phyloP scores from a whole-genome alignment of 345 rosid genomes.

The Hypericum perforatum region DNA sequence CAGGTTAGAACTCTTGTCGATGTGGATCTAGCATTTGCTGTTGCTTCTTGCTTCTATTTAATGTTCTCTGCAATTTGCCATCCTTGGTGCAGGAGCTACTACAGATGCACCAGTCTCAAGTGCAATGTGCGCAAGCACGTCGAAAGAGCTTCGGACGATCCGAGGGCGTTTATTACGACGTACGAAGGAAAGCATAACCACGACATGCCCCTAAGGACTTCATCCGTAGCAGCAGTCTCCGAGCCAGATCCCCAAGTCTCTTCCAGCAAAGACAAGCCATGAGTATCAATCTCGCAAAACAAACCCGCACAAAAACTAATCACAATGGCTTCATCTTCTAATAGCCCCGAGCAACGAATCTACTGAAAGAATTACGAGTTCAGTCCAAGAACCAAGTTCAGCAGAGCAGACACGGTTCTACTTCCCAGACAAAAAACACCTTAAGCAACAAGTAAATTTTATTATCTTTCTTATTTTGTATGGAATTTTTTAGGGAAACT shows the following conservation, averaged over 20 bases:
- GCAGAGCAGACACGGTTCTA: too few species aligned
- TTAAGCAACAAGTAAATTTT: too few species aligned
- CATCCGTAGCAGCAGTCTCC: slow-evolving; percentile 14
- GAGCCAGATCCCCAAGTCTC: slow-evolving; percentile 23
- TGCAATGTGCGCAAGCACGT: slow-evolving; percentile 91
- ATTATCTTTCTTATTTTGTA: too few species aligned
- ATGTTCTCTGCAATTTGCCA: neutral
- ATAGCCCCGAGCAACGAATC: too few species aligned
- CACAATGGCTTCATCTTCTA: too few species aligned
- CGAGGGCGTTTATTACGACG: slow-evolving; percentile 77
- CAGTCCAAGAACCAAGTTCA: too few species aligned
- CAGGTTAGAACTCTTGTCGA: slow-evolving; percentile 29
- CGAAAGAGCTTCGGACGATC: slow-evolving; percentile 85
- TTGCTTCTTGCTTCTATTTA: too few species aligned
- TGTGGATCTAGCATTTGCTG: too few species aligned
- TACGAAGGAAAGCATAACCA: slow-evolving; percentile 95
- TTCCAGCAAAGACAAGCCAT: slow-evolving; percentile 23
- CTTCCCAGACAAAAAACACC: too few species aligned
- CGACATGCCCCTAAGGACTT: slow-evolving; percentile 45
- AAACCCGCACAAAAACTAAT: too few species aligned
- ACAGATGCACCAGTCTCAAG: slow-evolving; percentile 67
- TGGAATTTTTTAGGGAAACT: too few species aligned
- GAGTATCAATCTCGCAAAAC: slow-evolving; percentile 3
- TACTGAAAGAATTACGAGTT: too few species aligned
- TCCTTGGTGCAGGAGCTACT: slow-evolving; percentile 63